Base-by-base conservation (phyloP, 495 filamentous ascomycete genomes). In the Neurospora tetrasperma region DNA sequence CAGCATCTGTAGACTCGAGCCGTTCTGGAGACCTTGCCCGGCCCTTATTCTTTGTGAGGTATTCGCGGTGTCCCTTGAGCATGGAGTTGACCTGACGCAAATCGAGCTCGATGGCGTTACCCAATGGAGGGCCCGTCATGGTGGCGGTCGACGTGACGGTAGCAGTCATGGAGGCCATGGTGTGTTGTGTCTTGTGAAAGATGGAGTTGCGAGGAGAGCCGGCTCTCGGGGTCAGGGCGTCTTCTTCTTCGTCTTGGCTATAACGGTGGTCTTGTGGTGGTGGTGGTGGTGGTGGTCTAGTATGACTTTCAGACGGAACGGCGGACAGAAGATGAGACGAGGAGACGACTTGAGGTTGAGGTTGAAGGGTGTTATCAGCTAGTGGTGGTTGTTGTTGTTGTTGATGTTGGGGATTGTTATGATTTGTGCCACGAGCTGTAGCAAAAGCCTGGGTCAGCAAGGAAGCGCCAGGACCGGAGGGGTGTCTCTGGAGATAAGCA, bases 381-480 rank as follows among this genome's bases (percentile, higher is more conserved):
- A 20, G 46, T 54, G 23, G 46, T 75, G 72, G 75, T 44, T 70
- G 46, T n/a, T 20, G 43, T 75, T 73, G 75, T 43, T 71, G 46
- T 40, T 40, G 39, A 9, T 8, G 39, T 40, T 40, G 40, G 62
- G 72, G 11, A 27, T 72, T 70, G n/a, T 41, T 46, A 27, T 76
- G 75, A 75, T 75, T 70, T 39, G 76, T 85, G 75, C 85, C 85
- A 77, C 85, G 85, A 74, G 85, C 85, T 80, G 83, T 84, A 76
- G 85, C 85, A 73, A 86, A 80, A 79, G 84, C 85, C 79, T 86
- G 82, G 71, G 84, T 83, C 75, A 86, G 83, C 75, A 86, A 74
- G 70, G 85, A 86, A 71, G 83, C 82, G 70, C 83, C 85, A 76
- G 79, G 81, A 66, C 54, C 54, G 54, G 54, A 66, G 27, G 27